These are phyloP conservation scores for Trichocladium antarcticum DNA, from an alignment of 495 filamentous ascomycete species.

Conservation along the genomic window DNA sequence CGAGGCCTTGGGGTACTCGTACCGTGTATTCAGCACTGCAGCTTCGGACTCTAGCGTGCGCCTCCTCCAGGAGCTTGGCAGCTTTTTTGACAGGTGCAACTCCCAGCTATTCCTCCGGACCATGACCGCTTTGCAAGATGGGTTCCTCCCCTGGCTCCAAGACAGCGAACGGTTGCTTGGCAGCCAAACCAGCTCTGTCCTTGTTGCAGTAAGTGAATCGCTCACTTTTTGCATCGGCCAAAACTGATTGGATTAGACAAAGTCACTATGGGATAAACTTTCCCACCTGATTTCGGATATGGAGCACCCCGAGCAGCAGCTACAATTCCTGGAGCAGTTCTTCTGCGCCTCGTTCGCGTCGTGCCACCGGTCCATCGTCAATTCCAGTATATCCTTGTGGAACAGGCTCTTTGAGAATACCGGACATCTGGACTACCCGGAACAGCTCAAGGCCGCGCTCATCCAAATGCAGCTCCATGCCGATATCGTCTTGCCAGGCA, in stretches of 20 bases:
- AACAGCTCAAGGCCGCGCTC: slow-evolving; percentile 31
- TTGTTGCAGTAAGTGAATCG: slow-evolving; percentile 28
- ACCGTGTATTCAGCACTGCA: slow-evolving; percentile 24
- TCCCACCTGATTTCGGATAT: slow-evolving; percentile 22
- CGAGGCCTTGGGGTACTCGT: slow-evolving; percentile 35
- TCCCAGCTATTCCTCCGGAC: slow-evolving; percentile 26
- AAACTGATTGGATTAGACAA: slow-evolving; percentile 27
- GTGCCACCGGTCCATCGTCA: slow-evolving; percentile 35
- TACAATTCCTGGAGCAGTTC: slow-evolving; percentile 30
- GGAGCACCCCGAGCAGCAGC: slow-evolving; percentile 25
- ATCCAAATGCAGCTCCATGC: slow-evolving; percentile 30
- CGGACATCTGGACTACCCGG: slow-evolving; percentile 32
- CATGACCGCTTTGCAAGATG: slow-evolving; percentile 48
- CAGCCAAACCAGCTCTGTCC: slow-evolving; percentile 20
- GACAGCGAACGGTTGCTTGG: slow-evolving; percentile 37
- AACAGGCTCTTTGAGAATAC: slow-evolving; percentile 31
- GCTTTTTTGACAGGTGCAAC: slow-evolving; percentile 32
- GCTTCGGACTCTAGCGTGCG: slow-evolving; percentile 17
- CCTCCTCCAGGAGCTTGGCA: slow-evolving; percentile 26
- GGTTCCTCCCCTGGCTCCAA: slow-evolving; percentile 49
- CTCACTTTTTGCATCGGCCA: neutral
- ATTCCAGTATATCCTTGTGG: slow-evolving; percentile 33
- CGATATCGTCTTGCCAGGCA: slow-evolving; percentile 32
- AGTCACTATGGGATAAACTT: slow-evolving; percentile 34
- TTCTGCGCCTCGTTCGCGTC: slow-evolving; percentile 41